These are phyloP conservation scores for Excoecaria cochinchinensis DNA, from an alignment of 345 rosid species.

Conservation along the genomic window DNA sequence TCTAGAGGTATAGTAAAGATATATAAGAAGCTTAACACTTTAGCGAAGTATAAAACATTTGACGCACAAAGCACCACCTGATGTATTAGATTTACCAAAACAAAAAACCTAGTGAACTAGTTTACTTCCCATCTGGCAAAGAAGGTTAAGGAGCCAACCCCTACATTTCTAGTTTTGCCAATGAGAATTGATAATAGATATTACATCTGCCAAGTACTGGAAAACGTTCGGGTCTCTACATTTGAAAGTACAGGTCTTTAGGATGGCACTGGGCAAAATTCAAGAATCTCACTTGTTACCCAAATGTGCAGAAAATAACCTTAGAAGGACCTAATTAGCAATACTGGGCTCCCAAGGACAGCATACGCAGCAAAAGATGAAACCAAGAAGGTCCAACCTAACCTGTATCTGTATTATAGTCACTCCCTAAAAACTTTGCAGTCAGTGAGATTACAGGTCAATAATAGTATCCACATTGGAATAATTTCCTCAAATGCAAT, in stretches of 20 bases:
- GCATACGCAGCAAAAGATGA: neutral
- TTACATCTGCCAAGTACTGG: neutral
- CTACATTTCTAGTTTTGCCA: neutral
- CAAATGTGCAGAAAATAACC: neutral
- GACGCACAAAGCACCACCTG: neutral
- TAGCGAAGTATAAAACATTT: too few relatives aligned
- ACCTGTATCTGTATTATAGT: too few relatives aligned
- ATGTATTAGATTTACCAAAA: neutral
- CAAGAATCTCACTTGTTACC: neutral
- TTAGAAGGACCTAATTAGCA: neutral
- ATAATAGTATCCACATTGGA: too few relatives aligned
- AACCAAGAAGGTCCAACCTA: neutral
- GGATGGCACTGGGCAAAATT: neutral
- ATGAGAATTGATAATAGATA: neutral
- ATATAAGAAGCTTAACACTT: too few relatives aligned
- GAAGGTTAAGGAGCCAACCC: neutral
- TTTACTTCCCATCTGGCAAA: neutral
- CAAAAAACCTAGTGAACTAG: neutral
- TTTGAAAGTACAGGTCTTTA: neutral
- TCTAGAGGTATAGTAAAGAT: neutral
- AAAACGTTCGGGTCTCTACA: neutral
- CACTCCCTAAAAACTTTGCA: too few relatives aligned
- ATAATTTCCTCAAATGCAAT: too few relatives aligned
- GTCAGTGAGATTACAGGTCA: too few relatives aligned
- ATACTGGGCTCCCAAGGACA: neutral